Percentiles rank a stretch among this genome's conserved stretches.
Conservation (phyloP, 805 yeast genomes). For the Ogataea degrootiae region DNA sequence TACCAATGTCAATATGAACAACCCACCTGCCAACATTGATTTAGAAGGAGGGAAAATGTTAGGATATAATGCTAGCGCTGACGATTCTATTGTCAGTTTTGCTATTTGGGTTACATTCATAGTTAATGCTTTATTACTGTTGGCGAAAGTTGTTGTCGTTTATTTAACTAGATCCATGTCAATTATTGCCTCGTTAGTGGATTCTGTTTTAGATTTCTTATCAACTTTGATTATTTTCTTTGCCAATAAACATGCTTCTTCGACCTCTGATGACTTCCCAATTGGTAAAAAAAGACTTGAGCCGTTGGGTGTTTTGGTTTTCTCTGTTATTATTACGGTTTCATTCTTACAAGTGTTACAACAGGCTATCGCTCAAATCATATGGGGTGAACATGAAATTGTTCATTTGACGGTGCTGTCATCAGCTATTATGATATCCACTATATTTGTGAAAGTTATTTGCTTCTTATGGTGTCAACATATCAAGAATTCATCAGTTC, state of each 20-base stretch:
- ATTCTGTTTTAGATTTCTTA: slow-evolving; percentile 67
- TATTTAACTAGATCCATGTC: slow-evolving; percentile 68
- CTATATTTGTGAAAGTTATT: slow-evolving; percentile 54
- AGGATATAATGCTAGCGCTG: slow-evolving; percentile 42
- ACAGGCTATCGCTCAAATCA: slow-evolving; percentile 49
- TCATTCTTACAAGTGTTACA: slow-evolving; percentile 71
- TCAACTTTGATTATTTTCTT: slow-evolving; percentile 69
- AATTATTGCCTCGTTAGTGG: slow-evolving; percentile 72
- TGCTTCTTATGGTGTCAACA: slow-evolving; percentile 63
- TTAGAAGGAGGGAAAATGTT: slow-evolving; percentile 52
- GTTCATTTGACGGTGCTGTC: slow-evolving; percentile 50
- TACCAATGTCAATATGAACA: slow-evolving; percentile 7
- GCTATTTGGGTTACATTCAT: slow-evolving; percentile 64
- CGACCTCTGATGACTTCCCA: slow-evolving; percentile 42
- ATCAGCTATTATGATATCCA: slow-evolving; percentile 53
- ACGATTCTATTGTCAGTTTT: slow-evolving; percentile 38
- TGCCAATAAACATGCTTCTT: slow-evolving; percentile 47
- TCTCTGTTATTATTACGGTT: slow-evolving; percentile 64
- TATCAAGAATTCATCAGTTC: slow-evolving; percentile 61
- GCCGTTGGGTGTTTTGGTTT: slow-evolving; percentile 73
- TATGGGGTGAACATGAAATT: slow-evolving; percentile 32
- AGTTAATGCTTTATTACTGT: slow-evolving; percentile 51
- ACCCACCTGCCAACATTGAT: slow-evolving; percentile 59
- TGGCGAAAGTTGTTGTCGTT: slow-evolving; percentile 58
- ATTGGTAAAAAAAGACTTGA: slow-evolving; percentile 70